A percentile compares a stretch with the other conserved stretches of the same genome.
Evolutionary conservation across 345 rosid species (phyloP).

Genomic region (Sonneratia caseolaris): DNA sequence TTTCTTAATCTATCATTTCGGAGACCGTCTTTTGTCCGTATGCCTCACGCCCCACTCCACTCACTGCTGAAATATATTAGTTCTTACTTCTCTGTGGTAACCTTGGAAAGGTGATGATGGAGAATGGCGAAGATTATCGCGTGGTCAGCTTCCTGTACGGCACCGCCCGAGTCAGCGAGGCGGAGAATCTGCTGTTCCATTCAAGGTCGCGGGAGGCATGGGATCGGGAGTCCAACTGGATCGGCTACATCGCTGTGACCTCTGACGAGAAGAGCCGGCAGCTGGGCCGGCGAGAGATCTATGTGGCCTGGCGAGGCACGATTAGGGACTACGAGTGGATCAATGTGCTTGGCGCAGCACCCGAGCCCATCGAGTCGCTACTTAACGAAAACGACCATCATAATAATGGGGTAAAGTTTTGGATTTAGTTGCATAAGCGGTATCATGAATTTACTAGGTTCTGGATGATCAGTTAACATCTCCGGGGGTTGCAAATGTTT

Average conservation of each 20-base stretch:
- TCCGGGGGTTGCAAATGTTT: background rate
- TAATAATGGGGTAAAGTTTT: background rate
- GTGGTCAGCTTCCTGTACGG: constrained; percentile 61
- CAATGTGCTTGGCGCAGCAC: constrained; percentile 48
- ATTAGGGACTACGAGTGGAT: constrained; percentile 82
- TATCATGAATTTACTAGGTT: background rate
- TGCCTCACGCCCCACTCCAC: no score
- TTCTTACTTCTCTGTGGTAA: background rate
- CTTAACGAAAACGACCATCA: constrained; percentile 12
- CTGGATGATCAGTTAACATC: background rate
- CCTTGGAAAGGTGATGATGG: constrained; percentile 39
- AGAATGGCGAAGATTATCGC: constrained; percentile 36
- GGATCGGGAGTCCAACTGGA: constrained; percentile 98
- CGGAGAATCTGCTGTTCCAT: constrained; percentile 55
- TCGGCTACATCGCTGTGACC: constrained; percentile 72
- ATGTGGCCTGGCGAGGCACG: constrained; percentile 66
- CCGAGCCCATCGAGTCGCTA: constrained; percentile 37
- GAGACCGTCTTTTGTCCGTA: no score
- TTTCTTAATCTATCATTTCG: background rate
- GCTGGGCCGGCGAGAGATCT: constrained; percentile 69
- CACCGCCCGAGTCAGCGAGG: constrained; percentile 52
- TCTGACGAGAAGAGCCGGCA: constrained; percentile 36
- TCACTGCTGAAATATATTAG: no score
- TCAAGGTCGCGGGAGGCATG: constrained; percentile 65
- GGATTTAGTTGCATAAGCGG: no score